Percentiles rank a stretch among this genome's conserved stretches.
Evolutionary conservation across 257 asterid species (phyloP).

Genomic region (Solanum dulcamara): DNA sequence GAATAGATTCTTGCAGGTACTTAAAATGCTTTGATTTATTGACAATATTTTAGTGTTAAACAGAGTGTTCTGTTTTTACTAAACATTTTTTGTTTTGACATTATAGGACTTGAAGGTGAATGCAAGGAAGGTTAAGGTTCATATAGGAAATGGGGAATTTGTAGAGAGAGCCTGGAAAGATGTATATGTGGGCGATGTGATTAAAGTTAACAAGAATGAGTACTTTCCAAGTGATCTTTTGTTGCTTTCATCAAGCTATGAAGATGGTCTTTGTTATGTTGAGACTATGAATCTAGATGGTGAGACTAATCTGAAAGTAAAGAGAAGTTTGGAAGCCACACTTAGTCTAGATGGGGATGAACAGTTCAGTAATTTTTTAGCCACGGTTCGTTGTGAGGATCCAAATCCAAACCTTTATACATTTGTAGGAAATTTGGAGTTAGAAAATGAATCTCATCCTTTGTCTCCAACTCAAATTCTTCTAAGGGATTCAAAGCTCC

Average conservation of each 20-base stretch:
- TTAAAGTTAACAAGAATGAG: conserved; percentile 78
- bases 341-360: conserved; percentile 45
- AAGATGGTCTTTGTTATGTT: conserved; percentile 89
- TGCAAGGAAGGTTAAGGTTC: conserved; percentile 51
- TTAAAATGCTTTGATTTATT: background rate
- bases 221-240: conserved; percentile 91
- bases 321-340: conserved; percentile 63
- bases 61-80: background rate
- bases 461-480: conserved; percentile 83
- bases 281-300: conserved; percentile 97
- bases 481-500: conserved; percentile 88
- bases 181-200: conserved; percentile 76
- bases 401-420: conserved; percentile 81
- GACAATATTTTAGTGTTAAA: background rate
- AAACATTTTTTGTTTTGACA: background rate
- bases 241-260: conserved; percentile 75
- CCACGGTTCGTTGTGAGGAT: conserved; percentile 71
- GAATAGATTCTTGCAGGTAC: conserved; percentile 56
- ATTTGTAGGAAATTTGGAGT: conserved; percentile 81
- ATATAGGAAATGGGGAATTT: conserved; percentile 56
- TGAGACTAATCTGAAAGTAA: conserved; percentile 90
- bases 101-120: conserved; percentile 81
- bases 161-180: conserved; percentile 72
- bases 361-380: conserved; percentile 56
- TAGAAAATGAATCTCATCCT: conserved; percentile 44